These are phyloP conservation scores for Xylaria cubensis DNA, from an alignment of 495 filamentous ascomycete genomes.

Conservation along the genomic window DNA sequence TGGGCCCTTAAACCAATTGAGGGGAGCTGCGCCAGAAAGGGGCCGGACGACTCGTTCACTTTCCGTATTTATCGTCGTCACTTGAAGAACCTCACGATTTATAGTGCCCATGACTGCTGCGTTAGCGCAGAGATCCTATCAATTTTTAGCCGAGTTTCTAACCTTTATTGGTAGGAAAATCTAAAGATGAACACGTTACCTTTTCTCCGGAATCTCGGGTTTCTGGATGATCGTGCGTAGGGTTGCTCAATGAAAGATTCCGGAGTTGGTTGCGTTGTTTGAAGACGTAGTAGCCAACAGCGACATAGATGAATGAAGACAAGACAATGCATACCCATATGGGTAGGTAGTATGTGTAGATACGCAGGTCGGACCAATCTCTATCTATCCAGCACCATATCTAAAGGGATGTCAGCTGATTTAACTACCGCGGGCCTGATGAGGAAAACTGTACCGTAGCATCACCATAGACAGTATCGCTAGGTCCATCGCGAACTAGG, in stretches of 20 bases:
- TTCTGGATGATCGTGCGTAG: constrained; percentile 28
- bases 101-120: constrained; percentile 42
- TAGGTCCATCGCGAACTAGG: constrained; percentile 56
- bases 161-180: neutral
- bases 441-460: constrained; percentile 58
- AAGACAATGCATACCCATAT: constrained; percentile 81
- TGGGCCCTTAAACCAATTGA: constrained; percentile 40
- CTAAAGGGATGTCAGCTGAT: constrained; percentile 33
- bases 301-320: constrained; percentile 73
- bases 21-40: constrained; percentile 28
- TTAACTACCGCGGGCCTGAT: neutral
- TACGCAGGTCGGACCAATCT: constrained; percentile 72
- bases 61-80: constrained; percentile 41
- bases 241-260: constrained; percentile 53
- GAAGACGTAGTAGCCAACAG: constrained; percentile 74
- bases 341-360: constrained; percentile 80
- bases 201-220: constrained; percentile 49
- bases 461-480: constrained; percentile 70
- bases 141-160: neutral
- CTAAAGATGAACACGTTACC: constrained; percentile 30
- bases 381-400: constrained; percentile 87
- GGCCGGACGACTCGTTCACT: constrained; percentile 30
- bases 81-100: constrained; percentile 40
- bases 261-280: constrained; percentile 62
- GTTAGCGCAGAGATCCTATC: constrained; percentile 37